These are phyloP conservation scores for Chrysoporthe cubensis DNA, from an alignment of 2,329 filamentous ascomycete species.

Conservation along the genomic window DNA sequence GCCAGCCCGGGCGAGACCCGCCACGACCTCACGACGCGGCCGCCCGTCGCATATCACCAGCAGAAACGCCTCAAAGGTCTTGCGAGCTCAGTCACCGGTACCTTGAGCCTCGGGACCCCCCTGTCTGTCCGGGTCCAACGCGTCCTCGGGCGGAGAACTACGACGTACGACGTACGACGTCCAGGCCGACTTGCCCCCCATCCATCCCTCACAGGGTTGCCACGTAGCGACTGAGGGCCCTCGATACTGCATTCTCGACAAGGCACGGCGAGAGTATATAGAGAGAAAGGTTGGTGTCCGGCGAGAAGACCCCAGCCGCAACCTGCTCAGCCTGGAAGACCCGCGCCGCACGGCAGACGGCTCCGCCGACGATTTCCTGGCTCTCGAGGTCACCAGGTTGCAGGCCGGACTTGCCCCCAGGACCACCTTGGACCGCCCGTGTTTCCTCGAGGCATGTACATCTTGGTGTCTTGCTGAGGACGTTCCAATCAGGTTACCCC, in stretches of 20 bases:
- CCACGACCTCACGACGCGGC: constrained; percentile 1
- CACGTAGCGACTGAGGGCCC: not conserved
- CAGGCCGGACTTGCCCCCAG: not conserved
- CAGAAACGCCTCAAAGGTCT: not conserved
- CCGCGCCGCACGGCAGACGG: not conserved
- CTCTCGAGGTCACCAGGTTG: not conserved
- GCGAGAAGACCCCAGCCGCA: not conserved
- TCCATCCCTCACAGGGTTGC: not conserved
- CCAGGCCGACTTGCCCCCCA: not conserved
- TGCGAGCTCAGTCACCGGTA: constrained; percentile 14
- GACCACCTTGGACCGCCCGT: not conserved
- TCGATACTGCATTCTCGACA: not conserved
- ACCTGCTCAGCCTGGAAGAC: not conserved
- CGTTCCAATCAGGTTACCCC: not conserved
- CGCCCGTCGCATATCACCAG: not conserved
- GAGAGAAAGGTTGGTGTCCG: not conserved
- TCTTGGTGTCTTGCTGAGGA: not conserved
- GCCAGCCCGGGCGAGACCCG: not conserved
- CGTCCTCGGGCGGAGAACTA: constrained; percentile 22
- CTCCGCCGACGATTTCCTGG: not conserved
- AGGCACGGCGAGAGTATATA: not conserved
- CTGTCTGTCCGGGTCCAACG: constrained; percentile 22
- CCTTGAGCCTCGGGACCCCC: not conserved
- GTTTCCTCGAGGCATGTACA: not conserved
- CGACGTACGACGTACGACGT: constrained; percentile 14